Conservation (phyloP, 495 filamentous ascomycete genomes). For the Penicillium robsamsonii region DNA sequence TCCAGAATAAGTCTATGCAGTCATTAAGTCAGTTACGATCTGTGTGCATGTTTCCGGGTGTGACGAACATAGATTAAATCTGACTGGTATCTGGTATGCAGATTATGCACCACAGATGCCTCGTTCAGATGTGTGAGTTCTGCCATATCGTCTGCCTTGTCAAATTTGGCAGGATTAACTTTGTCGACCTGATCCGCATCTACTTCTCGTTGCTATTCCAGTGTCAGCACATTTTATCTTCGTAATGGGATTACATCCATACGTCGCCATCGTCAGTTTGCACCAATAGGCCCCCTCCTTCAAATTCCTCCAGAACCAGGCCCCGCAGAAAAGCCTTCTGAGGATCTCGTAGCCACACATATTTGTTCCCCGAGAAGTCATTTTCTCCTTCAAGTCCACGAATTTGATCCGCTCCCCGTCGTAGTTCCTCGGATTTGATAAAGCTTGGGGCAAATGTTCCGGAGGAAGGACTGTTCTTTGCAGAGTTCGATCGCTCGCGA, state of each 20-base stretch:
- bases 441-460: slow-evolving; percentile 94
- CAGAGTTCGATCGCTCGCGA: slow-evolving; percentile 60
- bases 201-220: slow-evolving; percentile 74
- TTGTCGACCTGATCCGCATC: slow-evolving; percentile 87
- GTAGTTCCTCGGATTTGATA: slow-evolving; percentile 79
- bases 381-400: slow-evolving; percentile 87
- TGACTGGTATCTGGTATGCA: slow-evolving; percentile 88
- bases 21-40: slow-evolving; percentile 10
- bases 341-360: slow-evolving; percentile 92
- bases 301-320: slow-evolving; percentile 81
- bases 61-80: slow-evolving; percentile 86
- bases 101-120: slow-evolving; percentile 95
- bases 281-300: slow-evolving; percentile 66
- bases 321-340: slow-evolving; percentile 87
- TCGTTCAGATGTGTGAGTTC: slow-evolving; percentile 98
- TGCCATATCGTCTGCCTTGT: slow-evolving; percentile 99
- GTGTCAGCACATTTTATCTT: not conserved
- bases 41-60: not conserved
- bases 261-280: slow-evolving; percentile 94
- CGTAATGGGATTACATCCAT: slow-evolving; percentile 28
- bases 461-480: slow-evolving; percentile 51
- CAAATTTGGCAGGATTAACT: slow-evolving; percentile 98
- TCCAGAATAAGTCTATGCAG: slow-evolving; percentile 81
- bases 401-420: slow-evolving; percentile 63
- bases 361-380: slow-evolving; percentile 98